Evolutionary conservation across 1,284 basidiomycete species (phyloP), one percentile per base, ranked within the genome.

Genomic region (Heliocybe sulcata): DNA sequence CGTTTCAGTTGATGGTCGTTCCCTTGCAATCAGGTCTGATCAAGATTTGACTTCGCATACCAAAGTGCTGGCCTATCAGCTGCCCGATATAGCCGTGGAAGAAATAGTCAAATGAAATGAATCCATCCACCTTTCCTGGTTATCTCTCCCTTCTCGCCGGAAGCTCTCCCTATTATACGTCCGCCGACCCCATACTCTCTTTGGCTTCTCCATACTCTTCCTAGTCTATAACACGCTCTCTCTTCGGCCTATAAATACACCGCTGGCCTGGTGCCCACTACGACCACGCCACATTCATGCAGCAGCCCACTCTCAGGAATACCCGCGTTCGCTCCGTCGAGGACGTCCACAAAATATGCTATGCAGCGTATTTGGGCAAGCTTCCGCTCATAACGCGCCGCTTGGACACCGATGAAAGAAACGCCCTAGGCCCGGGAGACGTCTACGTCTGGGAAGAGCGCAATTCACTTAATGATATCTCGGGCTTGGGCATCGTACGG

Each of bases 401-500:
- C 29, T 67, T 77, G 51, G 71, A 72, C 60, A 67, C 70, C 38
- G 73, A 72, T 45, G 76, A 77, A 62, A 65, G 76, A 20, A 64
- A 69, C 25, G 65, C 65, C 49, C 73, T 77, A 45, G 67, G 70
- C 50, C 67, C 74, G 16, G 76, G 75, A 23, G 70, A 69, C 56
- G 72, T 74, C 31, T 77, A 74, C 57, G 72, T 76, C 38, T 77
- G 76, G 76, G 76, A 77, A 60, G 76, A 75, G 60, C 70, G 71
- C 54, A 68, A 64, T 52, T 65, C 69, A 35, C 66, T 64, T 33
- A 61, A 66, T n/a, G 72, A 75, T 56, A 63, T 67, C 10, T 69
- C 68, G 35, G 73, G 69, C 38, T 75, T 85, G 56, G 85, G 85
- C 42, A 88, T 90, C 45, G 86, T 88, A 65, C 77, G 87, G 51